Conservation (phyloP, 139 green algal genomes). For the Trebouxia sp. region DNA sequence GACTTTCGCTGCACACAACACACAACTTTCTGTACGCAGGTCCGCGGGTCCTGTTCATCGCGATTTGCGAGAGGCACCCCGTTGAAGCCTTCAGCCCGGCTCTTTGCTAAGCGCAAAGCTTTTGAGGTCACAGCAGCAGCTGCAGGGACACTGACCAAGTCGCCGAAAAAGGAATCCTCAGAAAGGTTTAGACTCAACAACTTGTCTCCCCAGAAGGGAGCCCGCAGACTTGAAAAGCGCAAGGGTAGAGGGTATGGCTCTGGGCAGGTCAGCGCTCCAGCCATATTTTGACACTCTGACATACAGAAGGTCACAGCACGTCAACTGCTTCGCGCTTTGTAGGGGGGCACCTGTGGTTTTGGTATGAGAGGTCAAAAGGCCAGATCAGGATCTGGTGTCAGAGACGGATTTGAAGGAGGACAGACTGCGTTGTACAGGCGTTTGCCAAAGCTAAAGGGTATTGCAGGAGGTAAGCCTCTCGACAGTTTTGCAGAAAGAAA, state of each 20-base stretch:
- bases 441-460: slow-evolving; percentile 96
- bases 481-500: too few relatives aligned
- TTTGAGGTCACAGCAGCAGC: background rate
- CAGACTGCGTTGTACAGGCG: slow-evolving; percentile 96
- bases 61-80: background rate
- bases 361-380: slow-evolving; percentile 98
- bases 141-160: background rate
- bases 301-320: background rate
- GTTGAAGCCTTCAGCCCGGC: background rate
- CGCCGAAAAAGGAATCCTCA: background rate
- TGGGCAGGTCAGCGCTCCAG: slow-evolving; percentile 73
- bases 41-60: background rate
- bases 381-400: slow-evolving; percentile 74
- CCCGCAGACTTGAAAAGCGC: slow-evolving; percentile 71
- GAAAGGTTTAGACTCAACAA: slow-evolving; percentile 90
- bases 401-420: slow-evolving; percentile 96
- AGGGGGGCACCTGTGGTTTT: slow-evolving; percentile 93
- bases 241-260: slow-evolving; percentile 94
- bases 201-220: slow-evolving; percentile 83
- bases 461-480: slow-evolving; percentile 84
- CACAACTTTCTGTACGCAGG: background rate
- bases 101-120: background rate
- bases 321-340: background rate
- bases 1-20: background rate
- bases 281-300: background rate